phyloP scores from a whole-genome alignment of 805 yeast genomes.

The Myxozyma sirexii region DNA sequence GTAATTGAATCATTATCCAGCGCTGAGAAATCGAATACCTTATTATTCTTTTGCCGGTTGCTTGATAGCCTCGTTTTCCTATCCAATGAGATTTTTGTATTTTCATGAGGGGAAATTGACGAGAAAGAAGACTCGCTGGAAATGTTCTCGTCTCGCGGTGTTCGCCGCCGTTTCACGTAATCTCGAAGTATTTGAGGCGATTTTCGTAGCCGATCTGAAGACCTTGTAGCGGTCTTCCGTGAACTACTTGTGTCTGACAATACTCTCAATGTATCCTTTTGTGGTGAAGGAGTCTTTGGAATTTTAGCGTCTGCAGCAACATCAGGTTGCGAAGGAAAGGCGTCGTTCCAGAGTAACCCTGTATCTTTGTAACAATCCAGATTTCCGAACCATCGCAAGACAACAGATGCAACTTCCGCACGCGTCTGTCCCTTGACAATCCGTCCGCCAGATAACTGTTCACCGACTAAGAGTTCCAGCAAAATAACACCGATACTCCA shows the following conservation, averaged over 20 bases:
- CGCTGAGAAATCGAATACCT: constrained; percentile 1
- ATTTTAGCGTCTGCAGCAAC: not conserved
- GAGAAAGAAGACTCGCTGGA: not conserved
- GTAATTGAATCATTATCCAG: not conserved
- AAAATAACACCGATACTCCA: constrained; percentile 38
- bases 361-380: constrained; percentile 1
- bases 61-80: not conserved
- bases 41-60: not conserved
- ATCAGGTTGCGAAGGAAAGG: not conserved
- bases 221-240: not conserved
- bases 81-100: not conserved
- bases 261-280: not conserved
- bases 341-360: constrained; percentile 8
- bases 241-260: too few relatives aligned
- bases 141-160: not conserved
- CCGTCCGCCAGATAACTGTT: not conserved
- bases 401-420: not conserved
- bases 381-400: constrained; percentile 11
- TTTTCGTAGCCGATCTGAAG: not conserved
- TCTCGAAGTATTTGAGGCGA: not conserved
- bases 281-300: not conserved
- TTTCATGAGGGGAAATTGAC: too few relatives aligned
- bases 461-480: constrained; percentile 31
- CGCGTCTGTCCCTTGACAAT: constrained; percentile 7
- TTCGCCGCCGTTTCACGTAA: constrained; percentile 7